These are phyloP conservation scores for Zhuliangozyma blackwelliae DNA, from an alignment of 1,139 yeast genomes.

Conservation along the genomic window DNA sequence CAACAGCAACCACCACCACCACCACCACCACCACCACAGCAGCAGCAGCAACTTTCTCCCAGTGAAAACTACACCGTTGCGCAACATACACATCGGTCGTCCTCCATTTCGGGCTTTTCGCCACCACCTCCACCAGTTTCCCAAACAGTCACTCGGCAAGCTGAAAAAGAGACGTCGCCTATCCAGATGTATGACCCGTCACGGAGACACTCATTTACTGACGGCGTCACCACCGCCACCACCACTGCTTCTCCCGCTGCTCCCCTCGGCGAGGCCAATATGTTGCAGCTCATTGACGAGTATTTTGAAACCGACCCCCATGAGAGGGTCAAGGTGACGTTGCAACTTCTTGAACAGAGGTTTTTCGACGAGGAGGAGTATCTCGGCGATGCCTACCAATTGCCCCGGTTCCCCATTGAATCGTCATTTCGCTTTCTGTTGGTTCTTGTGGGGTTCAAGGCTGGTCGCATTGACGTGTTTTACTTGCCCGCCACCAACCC, in stretches of 20 bases:
- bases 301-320: constrained; percentile 41
- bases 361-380: constrained; percentile 26
- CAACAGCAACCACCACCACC: not conserved
- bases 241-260: not conserved
- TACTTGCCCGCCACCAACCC: constrained; percentile 48
- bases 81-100: constrained; percentile 8
- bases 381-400: constrained; percentile 30
- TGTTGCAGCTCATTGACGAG: constrained; percentile 24
- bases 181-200: constrained; percentile 7
- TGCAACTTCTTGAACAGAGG: constrained; percentile 19
- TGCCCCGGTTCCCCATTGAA: constrained; percentile 42
- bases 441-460: constrained; percentile 78
- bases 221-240: constrained; percentile 6
- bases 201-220: constrained; percentile 27
- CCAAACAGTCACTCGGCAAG: too few species aligned
- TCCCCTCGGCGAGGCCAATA: constrained; percentile 1
- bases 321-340: constrained; percentile 36
- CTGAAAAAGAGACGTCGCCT: constrained; percentile 5
- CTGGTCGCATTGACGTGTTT: constrained; percentile 81
- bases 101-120: constrained; percentile 9
- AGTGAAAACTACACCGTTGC: constrained; percentile 7
- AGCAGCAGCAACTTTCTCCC: not conserved
- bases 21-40: constrained; percentile 3
- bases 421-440: constrained; percentile 30
- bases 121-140: constrained; percentile 7